phyloP scores from a whole-genome alignment of 257 asterid genomes.

The Handroanthus guayacan region DNA sequence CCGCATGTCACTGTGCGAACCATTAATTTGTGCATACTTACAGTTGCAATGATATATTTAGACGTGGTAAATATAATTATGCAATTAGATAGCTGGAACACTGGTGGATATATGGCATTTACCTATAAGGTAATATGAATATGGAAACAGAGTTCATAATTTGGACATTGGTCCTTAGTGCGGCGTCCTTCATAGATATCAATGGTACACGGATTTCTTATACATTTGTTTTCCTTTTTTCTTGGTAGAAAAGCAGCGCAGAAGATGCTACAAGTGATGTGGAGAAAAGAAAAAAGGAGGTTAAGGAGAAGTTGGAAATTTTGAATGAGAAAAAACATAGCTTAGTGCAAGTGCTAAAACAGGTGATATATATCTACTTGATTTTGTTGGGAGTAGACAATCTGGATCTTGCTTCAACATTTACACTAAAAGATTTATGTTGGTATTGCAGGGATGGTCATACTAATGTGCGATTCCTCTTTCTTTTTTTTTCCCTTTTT shows the following conservation, averaged over 20 bases:
- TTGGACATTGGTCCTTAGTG: not conserved
- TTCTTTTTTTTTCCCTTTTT: constrained; percentile 21
- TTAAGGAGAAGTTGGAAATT: constrained; percentile 73
- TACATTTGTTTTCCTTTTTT: constrained; percentile 23
- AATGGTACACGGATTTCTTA: not conserved
- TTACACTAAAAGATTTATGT: not conserved
- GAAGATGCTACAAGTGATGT: constrained; percentile 55
- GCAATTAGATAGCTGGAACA: not conserved
- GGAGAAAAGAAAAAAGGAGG: constrained; percentile 72
- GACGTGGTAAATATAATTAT: not conserved
- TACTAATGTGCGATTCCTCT: not conserved
- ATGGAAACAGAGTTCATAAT: not conserved
- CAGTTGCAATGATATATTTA: not conserved
- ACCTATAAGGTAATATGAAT: not conserved
- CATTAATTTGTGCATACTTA: constrained; percentile 1
- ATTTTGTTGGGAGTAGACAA: constrained; percentile 1
- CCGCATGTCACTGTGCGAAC: not conserved
- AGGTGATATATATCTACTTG: constrained; percentile 49
- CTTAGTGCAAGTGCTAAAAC: constrained; percentile 88
- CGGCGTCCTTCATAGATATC: not conserved
- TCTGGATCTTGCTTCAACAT: constrained; percentile 11
- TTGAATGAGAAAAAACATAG: constrained; percentile 79
- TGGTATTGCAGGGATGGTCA: constrained; percentile 9
- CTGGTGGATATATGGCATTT: not conserved
- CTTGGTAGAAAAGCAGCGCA: constrained; percentile 53